phyloP scores from a whole-genome alignment of 768 basidiomycete species.

The Gymnopilus junonius region DNA sequence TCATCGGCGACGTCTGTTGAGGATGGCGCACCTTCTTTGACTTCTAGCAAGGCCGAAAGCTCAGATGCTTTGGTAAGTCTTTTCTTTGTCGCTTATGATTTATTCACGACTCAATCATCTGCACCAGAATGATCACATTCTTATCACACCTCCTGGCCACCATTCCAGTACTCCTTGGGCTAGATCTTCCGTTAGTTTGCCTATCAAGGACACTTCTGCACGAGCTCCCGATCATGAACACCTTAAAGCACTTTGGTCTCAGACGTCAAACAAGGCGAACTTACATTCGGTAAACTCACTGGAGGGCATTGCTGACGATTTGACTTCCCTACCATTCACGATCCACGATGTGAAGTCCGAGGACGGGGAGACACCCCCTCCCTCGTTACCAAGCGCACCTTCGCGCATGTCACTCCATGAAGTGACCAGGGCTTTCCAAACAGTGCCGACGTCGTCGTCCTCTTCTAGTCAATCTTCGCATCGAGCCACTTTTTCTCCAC shows the following conservation, averaged over 20 bases:
- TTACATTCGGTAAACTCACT: slow-evolving; percentile 76
- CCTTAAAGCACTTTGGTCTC: slow-evolving; percentile 84
- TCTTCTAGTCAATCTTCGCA: slow-evolving; percentile 42
- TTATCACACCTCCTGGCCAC: slow-evolving; percentile 50
- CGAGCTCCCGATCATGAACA: slow-evolving; percentile 83
- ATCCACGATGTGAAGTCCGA: slow-evolving; percentile 88
- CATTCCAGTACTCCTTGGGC: slow-evolving; percentile 53
- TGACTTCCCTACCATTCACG: slow-evolving; percentile 78
- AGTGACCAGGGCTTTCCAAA: slow-evolving; percentile 86
- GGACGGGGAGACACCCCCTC: slow-evolving; percentile 81
- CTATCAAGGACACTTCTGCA: slow-evolving; percentile 70
- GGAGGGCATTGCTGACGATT: slow-evolving; percentile 83
- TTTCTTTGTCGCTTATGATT: not conserved
- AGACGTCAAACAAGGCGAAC: slow-evolving; percentile 72
- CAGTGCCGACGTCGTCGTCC: slow-evolving; percentile 70
- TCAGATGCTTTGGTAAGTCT: slow-evolving; percentile 59
- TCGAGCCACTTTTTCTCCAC: slow-evolving; percentile 51
- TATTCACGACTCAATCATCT: slow-evolving; percentile 15
- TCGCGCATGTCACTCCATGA: slow-evolving; percentile 83
- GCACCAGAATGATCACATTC: slow-evolving; percentile 45
- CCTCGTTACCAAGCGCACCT: slow-evolving; percentile 56
- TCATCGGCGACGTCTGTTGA: slow-evolving; percentile 6
- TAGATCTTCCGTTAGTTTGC: slow-evolving; percentile 55
- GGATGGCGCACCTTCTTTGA: slow-evolving; percentile 12
- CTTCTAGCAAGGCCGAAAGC: slow-evolving; percentile 45